Conservation (phyloP, 345 rosid species). For the Eucalyptus coolabah region DNA sequence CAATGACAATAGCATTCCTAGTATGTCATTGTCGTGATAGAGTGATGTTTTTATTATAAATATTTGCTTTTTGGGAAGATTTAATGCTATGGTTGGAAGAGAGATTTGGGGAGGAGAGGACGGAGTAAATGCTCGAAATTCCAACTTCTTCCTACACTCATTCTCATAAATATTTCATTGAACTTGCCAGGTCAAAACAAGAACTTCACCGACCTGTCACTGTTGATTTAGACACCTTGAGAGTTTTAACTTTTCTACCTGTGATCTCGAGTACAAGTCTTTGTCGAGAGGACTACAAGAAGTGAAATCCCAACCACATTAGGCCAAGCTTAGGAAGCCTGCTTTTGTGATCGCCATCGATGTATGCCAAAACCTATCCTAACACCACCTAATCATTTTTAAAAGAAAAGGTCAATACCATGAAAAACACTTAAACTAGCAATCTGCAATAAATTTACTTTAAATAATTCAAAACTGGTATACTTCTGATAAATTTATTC, state of each 20-base stretch:
- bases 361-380: background rate
- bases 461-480: rapidly evolving
- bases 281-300: background rate
- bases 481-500: rapidly evolving
- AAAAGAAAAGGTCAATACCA: rapidly evolving
- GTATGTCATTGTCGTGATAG: background rate
- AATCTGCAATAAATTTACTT: too few species aligned
- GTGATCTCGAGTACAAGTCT: background rate
- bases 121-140: background rate
- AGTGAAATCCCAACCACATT: background rate
- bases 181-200: background rate
- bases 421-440: rapidly evolving
- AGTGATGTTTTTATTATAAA: too few species aligned
- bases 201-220: background rate
- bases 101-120: background rate
- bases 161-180: background rate
- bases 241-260: background rate
- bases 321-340: background rate
- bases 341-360: background rate
- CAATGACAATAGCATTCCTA: background rate
- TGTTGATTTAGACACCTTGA: background rate
- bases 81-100: background rate
- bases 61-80: background rate
- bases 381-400: background rate
- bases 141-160: background rate